Percentiles rank a stretch among this genome's conserved stretches.
These are phyloP conservation scores for Sergeia podlipaevii DNA, from an alignment of 208 protist species.

Conservation along the genomic window DNA sequence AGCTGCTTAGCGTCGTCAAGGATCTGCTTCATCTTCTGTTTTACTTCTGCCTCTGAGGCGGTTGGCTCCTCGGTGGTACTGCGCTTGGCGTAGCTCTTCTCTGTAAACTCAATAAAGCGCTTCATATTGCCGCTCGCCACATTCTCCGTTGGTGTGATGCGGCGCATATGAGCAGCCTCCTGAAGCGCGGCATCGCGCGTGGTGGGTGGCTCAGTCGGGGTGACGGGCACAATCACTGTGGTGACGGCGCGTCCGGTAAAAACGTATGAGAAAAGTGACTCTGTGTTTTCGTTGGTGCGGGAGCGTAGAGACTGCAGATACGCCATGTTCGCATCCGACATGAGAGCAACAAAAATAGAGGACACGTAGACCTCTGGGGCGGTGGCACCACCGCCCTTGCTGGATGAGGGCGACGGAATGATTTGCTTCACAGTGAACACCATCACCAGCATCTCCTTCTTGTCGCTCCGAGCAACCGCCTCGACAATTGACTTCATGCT, in stretches of 20 bases:
- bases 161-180: conserved; percentile 11
- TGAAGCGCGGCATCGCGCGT: conserved; percentile 1
- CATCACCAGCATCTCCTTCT: conserved; percentile 25
- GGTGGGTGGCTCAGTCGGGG: conserved; percentile 7
- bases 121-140: conserved; percentile 11
- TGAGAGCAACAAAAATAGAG: conserved; percentile 30
- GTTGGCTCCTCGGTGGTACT: conserved; percentile 4
- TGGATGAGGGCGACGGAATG: background rate
- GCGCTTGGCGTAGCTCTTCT: conserved; percentile 9
- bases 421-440: conserved; percentile 43
- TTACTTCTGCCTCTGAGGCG: background rate
- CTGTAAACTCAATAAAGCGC: conserved; percentile 26
- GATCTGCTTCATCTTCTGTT: conserved; percentile 23
- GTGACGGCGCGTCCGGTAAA: conserved; percentile 56
- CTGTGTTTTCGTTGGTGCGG: conserved; percentile 15
- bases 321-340: conserved; percentile 21
- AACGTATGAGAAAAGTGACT: conserved; percentile 42
- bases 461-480: conserved; percentile 13
- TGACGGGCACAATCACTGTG: conserved; percentile 32
- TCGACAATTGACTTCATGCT: conserved; percentile 22
- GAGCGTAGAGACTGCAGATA: conserved; percentile 21
- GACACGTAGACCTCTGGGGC: conserved; percentile 36
- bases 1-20: conserved; percentile 28
- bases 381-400: background rate
- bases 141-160: no score